Conservation (phyloP, 2,329 filamentous ascomycete genomes). For the Cordyceps cicadae region DNA sequence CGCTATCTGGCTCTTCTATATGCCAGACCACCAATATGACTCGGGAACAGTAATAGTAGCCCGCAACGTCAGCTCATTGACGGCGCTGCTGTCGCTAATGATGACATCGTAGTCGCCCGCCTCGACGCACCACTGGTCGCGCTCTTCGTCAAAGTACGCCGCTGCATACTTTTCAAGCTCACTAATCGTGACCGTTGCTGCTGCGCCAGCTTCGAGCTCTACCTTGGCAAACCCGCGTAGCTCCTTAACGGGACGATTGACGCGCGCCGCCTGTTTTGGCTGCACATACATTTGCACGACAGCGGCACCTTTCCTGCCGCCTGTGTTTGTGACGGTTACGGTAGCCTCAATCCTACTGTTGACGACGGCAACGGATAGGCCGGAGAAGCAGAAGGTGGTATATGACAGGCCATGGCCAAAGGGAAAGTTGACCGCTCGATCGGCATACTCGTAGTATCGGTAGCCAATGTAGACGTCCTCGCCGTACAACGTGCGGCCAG, state of each 20-base stretch:
- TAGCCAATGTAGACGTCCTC: conserved; percentile 79
- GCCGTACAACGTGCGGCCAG: conserved; percentile 64
- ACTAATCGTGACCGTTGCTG: conserved; percentile 46
- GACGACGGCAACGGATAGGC: conserved; percentile 37
- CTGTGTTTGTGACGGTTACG: conserved; percentile 53
- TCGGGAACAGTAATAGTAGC: conserved; percentile 48
- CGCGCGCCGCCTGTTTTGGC: conserved; percentile 42
- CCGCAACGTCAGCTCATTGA: conserved; percentile 40
- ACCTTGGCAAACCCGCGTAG: conserved; percentile 60
- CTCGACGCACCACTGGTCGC: conserved; percentile 57
- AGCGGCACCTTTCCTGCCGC: conserved; percentile 43
- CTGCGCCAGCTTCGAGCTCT: conserved; percentile 50
- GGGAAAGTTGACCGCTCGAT: conserved; percentile 58
- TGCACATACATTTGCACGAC: conserved; percentile 51
- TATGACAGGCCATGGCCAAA: conserved; percentile 78
- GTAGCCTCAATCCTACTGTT: conserved; percentile 41
- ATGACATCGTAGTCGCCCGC: conserved; percentile 56
- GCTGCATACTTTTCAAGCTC: conserved; percentile 56
- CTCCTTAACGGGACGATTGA: conserved; percentile 52
- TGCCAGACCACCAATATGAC: conserved; percentile 59
- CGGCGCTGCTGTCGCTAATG: conserved; percentile 48
- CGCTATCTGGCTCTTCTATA: conserved; percentile 29
- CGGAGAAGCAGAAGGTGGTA: conserved; percentile 55
- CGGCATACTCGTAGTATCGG: conserved; percentile 67
- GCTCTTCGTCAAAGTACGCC: conserved; percentile 63